phyloP scores from a whole-genome alignment of 2,329 filamentous ascomycete genomes.

The Trichothecium roseum region DNA sequence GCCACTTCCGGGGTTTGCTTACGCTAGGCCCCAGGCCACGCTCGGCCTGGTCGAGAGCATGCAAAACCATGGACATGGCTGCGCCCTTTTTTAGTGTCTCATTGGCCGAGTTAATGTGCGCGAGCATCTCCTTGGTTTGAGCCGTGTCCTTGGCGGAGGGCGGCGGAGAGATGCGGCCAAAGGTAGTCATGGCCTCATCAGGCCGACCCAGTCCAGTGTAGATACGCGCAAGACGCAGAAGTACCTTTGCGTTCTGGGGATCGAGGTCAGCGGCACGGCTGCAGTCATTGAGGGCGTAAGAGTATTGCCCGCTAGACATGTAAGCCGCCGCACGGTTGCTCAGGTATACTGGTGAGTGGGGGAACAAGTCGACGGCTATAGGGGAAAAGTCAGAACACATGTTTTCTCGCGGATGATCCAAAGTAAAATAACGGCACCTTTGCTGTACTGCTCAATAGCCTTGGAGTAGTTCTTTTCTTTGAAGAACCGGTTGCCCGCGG shows the following conservation, averaged over 20 bases:
- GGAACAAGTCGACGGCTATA: constrained; percentile 80
- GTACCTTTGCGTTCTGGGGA: constrained; percentile 75
- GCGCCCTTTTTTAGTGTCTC: constrained; percentile 65
- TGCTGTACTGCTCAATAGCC: constrained; percentile 88
- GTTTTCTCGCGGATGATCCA: neutral
- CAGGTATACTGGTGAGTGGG: constrained; percentile 77
- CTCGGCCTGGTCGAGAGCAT: constrained; percentile 85
- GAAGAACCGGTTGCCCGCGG: constrained; percentile 91
- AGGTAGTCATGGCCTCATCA: constrained; percentile 75
- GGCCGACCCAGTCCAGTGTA: constrained; percentile 81
- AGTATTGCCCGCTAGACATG: constrained; percentile 76
- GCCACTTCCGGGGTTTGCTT: constrained; percentile 82
- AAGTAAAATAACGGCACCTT: constrained; percentile 48
- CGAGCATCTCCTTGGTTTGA: constrained; percentile 73
- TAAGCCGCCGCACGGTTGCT: constrained; percentile 92
- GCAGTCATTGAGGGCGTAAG: constrained; percentile 78
- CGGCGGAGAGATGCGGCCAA: constrained; percentile 67
- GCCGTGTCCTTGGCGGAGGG: constrained; percentile 79
- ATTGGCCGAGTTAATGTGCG: constrained; percentile 71
- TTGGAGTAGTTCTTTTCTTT: constrained; percentile 84
- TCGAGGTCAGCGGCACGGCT: constrained; percentile 73
- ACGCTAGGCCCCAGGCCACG: constrained; percentile 66
- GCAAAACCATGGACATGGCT: constrained; percentile 81
- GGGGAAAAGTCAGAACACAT: constrained; percentile 1
- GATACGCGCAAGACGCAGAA: constrained; percentile 79